These are phyloP conservation scores for Tricholoma terreum DNA, from an alignment of 768 basidiomycete species.

Conservation along the genomic window DNA sequence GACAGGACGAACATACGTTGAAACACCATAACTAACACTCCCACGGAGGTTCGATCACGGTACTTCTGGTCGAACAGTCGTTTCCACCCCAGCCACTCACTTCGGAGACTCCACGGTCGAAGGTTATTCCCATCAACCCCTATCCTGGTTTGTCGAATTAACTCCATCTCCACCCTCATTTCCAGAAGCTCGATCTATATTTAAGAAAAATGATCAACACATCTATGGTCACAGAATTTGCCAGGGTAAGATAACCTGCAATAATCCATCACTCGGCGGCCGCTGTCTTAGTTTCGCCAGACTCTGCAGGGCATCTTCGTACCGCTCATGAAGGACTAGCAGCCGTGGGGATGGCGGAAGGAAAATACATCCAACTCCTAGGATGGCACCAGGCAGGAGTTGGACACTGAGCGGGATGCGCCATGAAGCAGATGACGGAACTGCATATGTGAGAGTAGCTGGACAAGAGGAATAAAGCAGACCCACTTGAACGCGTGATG, in stretches of 20 bases:
- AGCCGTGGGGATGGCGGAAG: conserved; percentile 64
- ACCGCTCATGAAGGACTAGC: conserved; percentile 51
- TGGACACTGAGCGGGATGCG: conserved; percentile 74
- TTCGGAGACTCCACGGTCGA: conserved; percentile 18
- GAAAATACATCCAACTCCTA: conserved; percentile 58
- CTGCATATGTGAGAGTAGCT: conserved; percentile 25
- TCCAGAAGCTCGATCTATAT: conserved; percentile 68
- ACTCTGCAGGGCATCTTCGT: conserved; percentile 55
- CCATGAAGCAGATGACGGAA: conserved; percentile 68
- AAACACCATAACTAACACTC: conserved; percentile 76
- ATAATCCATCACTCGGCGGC: conserved; percentile 37
- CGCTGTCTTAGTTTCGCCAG: conserved; percentile 56
- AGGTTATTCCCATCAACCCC: conserved; percentile 8
- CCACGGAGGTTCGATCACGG: conserved; percentile 62
- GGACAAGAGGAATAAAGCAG: neutral
- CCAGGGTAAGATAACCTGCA: neutral
- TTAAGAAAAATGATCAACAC: neutral
- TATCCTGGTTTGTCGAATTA: conserved; percentile 40
- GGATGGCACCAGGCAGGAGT: conserved; percentile 62
- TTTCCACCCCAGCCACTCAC: conserved; percentile 49
- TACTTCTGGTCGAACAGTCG: conserved; percentile 53
- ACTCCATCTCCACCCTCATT: conserved; percentile 64
- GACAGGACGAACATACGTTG: conserved; percentile 55
- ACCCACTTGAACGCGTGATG: conserved; percentile 59
- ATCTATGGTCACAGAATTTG: neutral